Evolutionary conservation across 371 early-diverging fungal species (phyloP), one percentile per base, ranked within the genome.

Genomic region (Dichotomocladium elegans): DNA sequence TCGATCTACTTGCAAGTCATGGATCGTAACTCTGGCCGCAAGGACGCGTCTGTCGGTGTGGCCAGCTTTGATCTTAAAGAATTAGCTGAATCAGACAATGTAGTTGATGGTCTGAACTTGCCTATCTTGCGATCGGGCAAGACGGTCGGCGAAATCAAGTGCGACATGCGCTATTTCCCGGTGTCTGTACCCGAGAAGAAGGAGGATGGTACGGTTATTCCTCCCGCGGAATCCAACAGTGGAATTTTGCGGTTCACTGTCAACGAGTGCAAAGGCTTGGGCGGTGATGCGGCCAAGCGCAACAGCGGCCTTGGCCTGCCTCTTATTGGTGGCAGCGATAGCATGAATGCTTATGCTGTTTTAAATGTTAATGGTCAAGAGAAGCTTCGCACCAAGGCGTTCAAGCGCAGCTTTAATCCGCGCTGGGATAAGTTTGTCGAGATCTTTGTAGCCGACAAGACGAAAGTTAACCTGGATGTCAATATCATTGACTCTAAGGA

Each of bases 21-120:
- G 66, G 76, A 75, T 46, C 64, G 66, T 25, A 75, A 75, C 28
- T 55, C 61, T 7, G 70, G 70, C 26, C 61, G 72, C 51, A 57
- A 64, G 27, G 76, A 75, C 45, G 24, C 63, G 9, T 25, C 61
- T 6, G 54, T 72, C 24, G 76, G 76, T 74, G 70, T 83, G 15
- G 80, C 76, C 51, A 64, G 57, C 27, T 76, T 81, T 65, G 83
- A 81, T 27, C 57, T 83, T 42, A 78, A 78, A 51, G 37, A 74
- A 10, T 64, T 88, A 44, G 69, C 70, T 28, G 82, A 87, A 60
- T 49, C 54, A 21, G 57, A 64, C 17, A 60, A 63, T 15, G 22
- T 61, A 37, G 68, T 69, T 51, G 17, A 37, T 17, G 76, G 76
- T 33, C 42, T 72, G 42, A 68, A 68, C 12, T 49, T 75, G 31